These are phyloP conservation scores for Groenewaldozyma sp. DNA, from an alignment of 1,139 yeast genomes.

Conservation along the genomic window DNA sequence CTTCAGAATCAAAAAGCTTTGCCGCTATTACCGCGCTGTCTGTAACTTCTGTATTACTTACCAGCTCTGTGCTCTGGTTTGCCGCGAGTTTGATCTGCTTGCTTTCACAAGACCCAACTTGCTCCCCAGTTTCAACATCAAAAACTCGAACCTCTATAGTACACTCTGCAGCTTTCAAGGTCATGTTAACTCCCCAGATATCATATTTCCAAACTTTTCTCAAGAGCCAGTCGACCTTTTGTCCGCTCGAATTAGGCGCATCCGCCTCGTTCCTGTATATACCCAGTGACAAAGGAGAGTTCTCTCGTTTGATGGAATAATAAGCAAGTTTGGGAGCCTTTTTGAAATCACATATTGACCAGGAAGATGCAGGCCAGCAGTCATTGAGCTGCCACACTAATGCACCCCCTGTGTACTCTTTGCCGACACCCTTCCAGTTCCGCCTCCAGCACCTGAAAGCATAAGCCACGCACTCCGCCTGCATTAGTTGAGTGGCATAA, in stretches of 20 bases:
- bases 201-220: conserved; percentile 20
- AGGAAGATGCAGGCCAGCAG: conserved; percentile 43
- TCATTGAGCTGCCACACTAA: conserved; percentile 46
- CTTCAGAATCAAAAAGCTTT: conserved; percentile 15
- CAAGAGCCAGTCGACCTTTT: conserved; percentile 3
- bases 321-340: conserved; percentile 37
- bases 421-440: conserved; percentile 34
- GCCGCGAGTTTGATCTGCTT: conserved; percentile 23
- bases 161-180: conserved; percentile 21
- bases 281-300: conserved; percentile 32
- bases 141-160: conserved; percentile 28
- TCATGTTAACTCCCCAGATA: conserved; percentile 38
- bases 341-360: conserved; percentile 39
- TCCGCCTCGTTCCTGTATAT: conserved; percentile 27
- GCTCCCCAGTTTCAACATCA: conserved; percentile 29
- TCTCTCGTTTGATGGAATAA: conserved; percentile 40
- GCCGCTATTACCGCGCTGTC: conserved; percentile 14
- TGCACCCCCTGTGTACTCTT: conserved; percentile 35
- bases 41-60: conserved; percentile 14
- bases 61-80: conserved; percentile 33
- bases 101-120: conserved; percentile 13
- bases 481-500: conserved; percentile 43
- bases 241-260: neutral
- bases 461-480: conserved; percentile 40
- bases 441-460: conserved; percentile 42